Base-by-base conservation (phyloP, 2,329 filamentous ascomycete species). In the Clonostachys rhizophaga region DNA sequence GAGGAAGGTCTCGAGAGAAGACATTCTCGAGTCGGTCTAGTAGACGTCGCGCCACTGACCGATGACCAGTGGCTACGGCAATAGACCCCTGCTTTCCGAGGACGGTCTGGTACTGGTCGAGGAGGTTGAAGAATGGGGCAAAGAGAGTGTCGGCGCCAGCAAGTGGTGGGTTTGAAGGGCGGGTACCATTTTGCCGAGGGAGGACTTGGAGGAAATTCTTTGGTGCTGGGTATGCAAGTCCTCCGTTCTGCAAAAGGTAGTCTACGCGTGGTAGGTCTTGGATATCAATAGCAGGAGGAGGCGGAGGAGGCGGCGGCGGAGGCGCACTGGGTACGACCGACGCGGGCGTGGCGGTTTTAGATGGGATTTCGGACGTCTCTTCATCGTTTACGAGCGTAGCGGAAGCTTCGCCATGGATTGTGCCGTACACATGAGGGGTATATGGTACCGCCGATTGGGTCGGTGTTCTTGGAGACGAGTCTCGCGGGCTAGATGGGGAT, bases 1-100 rank as follows among this genome's bases (percentile, higher is more conserved):
- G 84, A 0, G 91, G 91, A 35, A 99, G 84, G 59, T 97, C 92
- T 50, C 94, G 80, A 3, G 91, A 91, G 66, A 99, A 97, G 9
- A 99, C 91, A 48, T 92, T 89, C 62, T 96, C 92, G 5, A 99
- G 75, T 36, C 94, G 83, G 66, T 99, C 92, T 6, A 97, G 78
- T 20, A 97, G 70, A 45, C 91, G 82, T 6, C 94, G 84, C 5
- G 94, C 94, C n/a, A 97, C 88, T 1, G 92, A 96, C 46, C 89
- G 84, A 64, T 97, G 96, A 6, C 94, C 94, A 0, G 92, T 97
- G 14, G 94, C 94, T 2, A 97, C 94, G 3, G 94, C 94, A 6
- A 99, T 72, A 1, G 92, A 97, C 5, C 94, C 94, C 56, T 87
- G 89, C 52, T 87, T 91, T 40, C 78, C 73, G 52, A 97, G 76